Conservation (phyloP, 768 basidiomycete species). For the Termitomyces sp. region DNA sequence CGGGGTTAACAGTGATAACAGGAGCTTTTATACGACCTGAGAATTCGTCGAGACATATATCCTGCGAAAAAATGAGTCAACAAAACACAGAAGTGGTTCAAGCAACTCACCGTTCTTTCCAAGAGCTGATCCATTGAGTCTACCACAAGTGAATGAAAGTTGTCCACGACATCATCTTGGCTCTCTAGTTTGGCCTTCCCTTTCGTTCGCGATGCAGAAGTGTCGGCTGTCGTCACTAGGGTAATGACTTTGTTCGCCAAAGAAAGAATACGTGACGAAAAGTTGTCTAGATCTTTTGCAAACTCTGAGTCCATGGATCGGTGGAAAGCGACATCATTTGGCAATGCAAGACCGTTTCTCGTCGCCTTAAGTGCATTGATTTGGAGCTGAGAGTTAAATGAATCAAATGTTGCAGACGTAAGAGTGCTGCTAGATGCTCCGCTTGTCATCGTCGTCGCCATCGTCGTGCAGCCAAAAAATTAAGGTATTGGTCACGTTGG, state of each 20-base stretch:
- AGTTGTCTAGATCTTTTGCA: slow-evolving; percentile 64
- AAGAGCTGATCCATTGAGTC: slow-evolving; percentile 82
- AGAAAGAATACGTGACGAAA: slow-evolving; percentile 62
- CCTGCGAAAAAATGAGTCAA: slow-evolving; percentile 38
- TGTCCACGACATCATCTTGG: slow-evolving; percentile 83
- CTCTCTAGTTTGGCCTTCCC: slow-evolving; percentile 54
- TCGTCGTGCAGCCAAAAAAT: not conserved
- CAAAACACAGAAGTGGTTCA: not conserved
- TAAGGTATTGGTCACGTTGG: not conserved
- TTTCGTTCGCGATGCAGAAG: slow-evolving; percentile 33
- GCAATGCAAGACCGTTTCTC: slow-evolving; percentile 55
- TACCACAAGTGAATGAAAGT: slow-evolving; percentile 74
- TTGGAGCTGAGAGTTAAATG: slow-evolving; percentile 58
- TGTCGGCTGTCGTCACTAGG: slow-evolving; percentile 43
- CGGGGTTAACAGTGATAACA: slow-evolving; percentile 55
- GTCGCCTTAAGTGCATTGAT: slow-evolving; percentile 60
- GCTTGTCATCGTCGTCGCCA: slow-evolving; percentile 9
- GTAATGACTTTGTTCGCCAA: slow-evolving; percentile 63
- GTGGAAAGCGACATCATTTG: slow-evolving; percentile 83
- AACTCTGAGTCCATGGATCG: slow-evolving; percentile 77
- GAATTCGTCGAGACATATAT: slow-evolving; percentile 78
- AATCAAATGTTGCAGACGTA: slow-evolving; percentile 35
- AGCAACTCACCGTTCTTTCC: slow-evolving; percentile 68
- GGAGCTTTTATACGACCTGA: slow-evolving; percentile 68
- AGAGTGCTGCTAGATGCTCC: slow-evolving; percentile 12